These are phyloP conservation scores for Fusarium acutatum DNA, from an alignment of 2,329 filamentous ascomycete genomes.

Conservation along the genomic window DNA sequence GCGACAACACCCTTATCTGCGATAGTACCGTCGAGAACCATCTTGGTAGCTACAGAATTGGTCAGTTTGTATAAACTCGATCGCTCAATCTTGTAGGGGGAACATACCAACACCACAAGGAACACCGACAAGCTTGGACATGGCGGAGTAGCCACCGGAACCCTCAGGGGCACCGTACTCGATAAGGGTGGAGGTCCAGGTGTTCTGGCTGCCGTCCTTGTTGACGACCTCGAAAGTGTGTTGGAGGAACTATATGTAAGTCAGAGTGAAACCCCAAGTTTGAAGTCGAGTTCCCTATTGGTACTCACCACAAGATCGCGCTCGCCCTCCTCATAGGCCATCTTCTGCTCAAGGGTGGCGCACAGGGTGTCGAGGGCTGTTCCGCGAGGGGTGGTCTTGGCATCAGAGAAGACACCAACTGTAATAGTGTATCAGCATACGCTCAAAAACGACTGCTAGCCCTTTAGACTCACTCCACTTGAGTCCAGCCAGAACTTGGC, in stretches of 20 bases:
- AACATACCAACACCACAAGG: conserved; percentile 56
- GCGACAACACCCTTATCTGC: conserved; percentile 78
- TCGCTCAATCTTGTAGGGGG: neutral
- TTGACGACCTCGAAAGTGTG: conserved; percentile 66
- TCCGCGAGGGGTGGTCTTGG: conserved; percentile 65
- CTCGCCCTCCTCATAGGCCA: conserved; percentile 75
- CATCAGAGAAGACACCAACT: conserved; percentile 49
- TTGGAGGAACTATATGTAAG: conserved; percentile 53
- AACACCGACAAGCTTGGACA: conserved; percentile 84
- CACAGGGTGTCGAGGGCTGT: conserved; percentile 78
- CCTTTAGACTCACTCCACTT: conserved; percentile 16
- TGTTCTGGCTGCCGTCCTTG: conserved; percentile 77
- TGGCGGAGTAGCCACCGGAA: conserved; percentile 80
- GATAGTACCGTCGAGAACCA: conserved; percentile 79
- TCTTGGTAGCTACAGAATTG: conserved; percentile 64
- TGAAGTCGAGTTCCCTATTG: neutral
- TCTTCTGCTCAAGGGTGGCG: conserved; percentile 67
- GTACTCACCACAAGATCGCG: conserved; percentile 61
- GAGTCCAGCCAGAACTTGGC: conserved; percentile 24
- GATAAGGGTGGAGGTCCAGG: conserved; percentile 79
- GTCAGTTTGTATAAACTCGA: neutral
- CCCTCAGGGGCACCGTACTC: conserved; percentile 84
- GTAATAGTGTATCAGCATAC: neutral
- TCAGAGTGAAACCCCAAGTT: neutral
- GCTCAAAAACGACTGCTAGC: neutral